Conservation (phyloP, 805 yeast genomes). For the Osmozyma mogii region DNA sequence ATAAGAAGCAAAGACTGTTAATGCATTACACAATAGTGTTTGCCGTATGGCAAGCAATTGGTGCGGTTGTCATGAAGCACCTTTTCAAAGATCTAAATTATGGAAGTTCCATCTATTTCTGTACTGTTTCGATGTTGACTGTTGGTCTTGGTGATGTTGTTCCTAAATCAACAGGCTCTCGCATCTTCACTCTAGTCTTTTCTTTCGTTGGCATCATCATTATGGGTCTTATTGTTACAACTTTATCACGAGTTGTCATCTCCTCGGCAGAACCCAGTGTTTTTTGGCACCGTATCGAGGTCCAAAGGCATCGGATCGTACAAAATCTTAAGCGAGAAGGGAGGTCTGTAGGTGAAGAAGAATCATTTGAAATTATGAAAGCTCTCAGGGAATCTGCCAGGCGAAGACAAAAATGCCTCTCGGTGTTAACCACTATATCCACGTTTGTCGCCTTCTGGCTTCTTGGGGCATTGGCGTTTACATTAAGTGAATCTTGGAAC, state of each 20-base stretch:
- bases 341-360: slow-evolving; percentile 22
- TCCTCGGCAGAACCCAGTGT: slow-evolving; percentile 56
- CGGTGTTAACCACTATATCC: slow-evolving; percentile 32
- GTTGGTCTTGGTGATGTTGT: slow-evolving; percentile 74
- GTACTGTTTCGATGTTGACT: slow-evolving; percentile 67
- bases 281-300: slow-evolving; percentile 59
- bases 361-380: slow-evolving; percentile 51
- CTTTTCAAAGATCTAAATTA: slow-evolving; percentile 32
- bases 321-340: slow-evolving; percentile 11
- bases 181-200: slow-evolving; percentile 53
- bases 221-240: slow-evolving; percentile 65
- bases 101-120: slow-evolving; percentile 66
- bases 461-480: slow-evolving; percentile 63
- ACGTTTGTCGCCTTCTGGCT: slow-evolving; percentile 58
- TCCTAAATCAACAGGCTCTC: slow-evolving; percentile 46
- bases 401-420: slow-evolving; percentile 27
- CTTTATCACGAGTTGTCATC: slow-evolving; percentile 58
- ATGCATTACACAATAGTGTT: slow-evolving; percentile 64
- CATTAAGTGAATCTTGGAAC: slow-evolving; percentile 57
- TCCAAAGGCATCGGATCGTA: slow-evolving; percentile 30
- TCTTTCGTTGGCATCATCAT: slow-evolving; percentile 64
- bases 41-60: slow-evolving; percentile 64
- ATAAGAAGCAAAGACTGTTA: slow-evolving; percentile 59
- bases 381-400: slow-evolving; percentile 37
- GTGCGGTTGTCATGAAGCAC: slow-evolving; percentile 41